phyloP scores from a whole-genome alignment of 306 rosid species.

The Vigna radiata region DNA sequence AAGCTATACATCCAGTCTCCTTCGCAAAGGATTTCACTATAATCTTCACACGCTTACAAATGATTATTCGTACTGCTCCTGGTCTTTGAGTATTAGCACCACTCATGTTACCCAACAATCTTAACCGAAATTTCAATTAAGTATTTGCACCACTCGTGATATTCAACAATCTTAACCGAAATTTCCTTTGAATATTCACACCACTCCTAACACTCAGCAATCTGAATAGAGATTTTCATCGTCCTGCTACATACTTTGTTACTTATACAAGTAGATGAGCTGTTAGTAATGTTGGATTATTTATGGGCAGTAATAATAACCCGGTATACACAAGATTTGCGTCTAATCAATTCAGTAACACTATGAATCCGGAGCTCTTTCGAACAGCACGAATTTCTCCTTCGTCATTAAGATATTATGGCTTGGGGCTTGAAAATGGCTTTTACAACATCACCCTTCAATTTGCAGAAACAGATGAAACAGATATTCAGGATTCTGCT shows the following conservation, averaged over 20 bases:
- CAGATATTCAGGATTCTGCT: slow-evolving; percentile 47
- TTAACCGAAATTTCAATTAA: no score
- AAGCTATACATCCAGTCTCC: no score
- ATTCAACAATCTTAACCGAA: no score
- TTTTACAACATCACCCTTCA: slow-evolving; percentile 69
- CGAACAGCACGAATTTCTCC: slow-evolving; percentile 79
- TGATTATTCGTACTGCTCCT: no score
- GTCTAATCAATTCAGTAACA: slow-evolving; percentile 51
- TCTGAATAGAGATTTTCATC: background rate
- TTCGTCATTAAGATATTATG: slow-evolving; percentile 83
- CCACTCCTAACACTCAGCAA: no score
- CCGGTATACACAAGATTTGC: slow-evolving; percentile 42
- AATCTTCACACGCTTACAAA: no score
- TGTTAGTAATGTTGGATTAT: slow-evolving; percentile 73
- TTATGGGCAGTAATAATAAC: slow-evolving; percentile 39
- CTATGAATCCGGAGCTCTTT: slow-evolving; percentile 61
- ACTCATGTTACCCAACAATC: no score
- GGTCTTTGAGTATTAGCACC: no score
- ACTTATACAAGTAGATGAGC: slow-evolving; percentile 63
- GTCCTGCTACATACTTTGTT: slow-evolving; percentile 75
- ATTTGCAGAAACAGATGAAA: slow-evolving; percentile 71
- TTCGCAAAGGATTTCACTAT: no score
- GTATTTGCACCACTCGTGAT: no score
- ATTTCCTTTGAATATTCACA: no score
- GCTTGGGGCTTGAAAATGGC: slow-evolving; percentile 75